phyloP scores from a whole-genome alignment of 495 filamentous ascomycete species.

The Xylaria scruposa region DNA sequence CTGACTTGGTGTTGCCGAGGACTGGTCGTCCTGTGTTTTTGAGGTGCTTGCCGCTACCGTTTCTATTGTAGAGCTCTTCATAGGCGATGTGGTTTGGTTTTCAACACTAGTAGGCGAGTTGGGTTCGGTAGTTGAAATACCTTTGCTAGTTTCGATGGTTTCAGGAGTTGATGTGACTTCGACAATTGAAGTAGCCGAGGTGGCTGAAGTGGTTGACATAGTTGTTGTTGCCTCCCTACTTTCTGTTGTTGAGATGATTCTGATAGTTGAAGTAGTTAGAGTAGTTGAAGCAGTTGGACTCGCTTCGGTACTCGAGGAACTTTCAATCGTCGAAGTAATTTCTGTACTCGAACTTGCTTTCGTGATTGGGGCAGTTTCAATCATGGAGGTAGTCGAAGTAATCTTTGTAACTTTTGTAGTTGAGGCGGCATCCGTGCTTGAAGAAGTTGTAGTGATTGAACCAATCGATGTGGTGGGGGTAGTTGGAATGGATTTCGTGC shows the following conservation, averaged over 20 bases:
- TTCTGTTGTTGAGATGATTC: background rate
- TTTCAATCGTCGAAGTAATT: background rate
- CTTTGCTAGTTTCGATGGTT: background rate
- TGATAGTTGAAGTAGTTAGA: background rate
- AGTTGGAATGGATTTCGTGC: background rate
- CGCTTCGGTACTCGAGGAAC: too few species aligned
- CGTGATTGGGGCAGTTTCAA: background rate
- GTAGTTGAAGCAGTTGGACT: background rate
- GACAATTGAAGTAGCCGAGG: background rate
- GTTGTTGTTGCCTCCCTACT: background rate
- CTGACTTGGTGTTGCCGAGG: background rate
- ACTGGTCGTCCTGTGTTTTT: background rate
- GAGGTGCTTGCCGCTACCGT: background rate
- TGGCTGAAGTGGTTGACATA: background rate
- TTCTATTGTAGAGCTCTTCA: background rate
- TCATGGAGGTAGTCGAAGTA: background rate
- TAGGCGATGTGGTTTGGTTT: constrained; percentile 2
- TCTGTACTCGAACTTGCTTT: background rate
- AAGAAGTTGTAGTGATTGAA: background rate
- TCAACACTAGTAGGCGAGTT: background rate
- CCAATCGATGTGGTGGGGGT: too few species aligned
- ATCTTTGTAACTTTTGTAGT: background rate
- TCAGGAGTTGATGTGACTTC: too few species aligned
- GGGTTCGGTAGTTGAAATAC: background rate
- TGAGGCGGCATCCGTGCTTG: background rate